phyloP scores from a whole-genome alignment of 768 basidiomycete genomes.

The Boletus rex-veris region DNA sequence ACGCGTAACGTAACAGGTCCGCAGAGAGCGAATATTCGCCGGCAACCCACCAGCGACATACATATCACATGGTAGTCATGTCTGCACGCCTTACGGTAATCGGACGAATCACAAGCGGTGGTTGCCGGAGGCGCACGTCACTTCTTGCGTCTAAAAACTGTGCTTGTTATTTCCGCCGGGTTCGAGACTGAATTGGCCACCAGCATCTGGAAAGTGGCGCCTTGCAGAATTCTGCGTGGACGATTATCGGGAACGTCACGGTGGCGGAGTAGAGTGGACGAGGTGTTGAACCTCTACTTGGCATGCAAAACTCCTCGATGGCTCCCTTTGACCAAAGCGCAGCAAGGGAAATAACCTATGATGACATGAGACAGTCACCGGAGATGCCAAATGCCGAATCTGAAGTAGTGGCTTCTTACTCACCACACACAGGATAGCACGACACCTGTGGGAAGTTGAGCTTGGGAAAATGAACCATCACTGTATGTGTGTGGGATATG shows the following conservation, averaged over 20 bases:
- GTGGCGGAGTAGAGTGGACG: neutral
- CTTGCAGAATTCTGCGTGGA: neutral
- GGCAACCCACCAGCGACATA: neutral
- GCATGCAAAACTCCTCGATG: too few relatives aligned
- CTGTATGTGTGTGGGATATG: too few relatives aligned
- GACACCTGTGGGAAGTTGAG: slow-evolving; percentile 5
- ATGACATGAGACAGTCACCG: too few relatives aligned
- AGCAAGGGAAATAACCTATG: too few relatives aligned
- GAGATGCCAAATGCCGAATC: slow-evolving; percentile 8
- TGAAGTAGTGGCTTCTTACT: slow-evolving; percentile 3
- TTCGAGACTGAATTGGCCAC: neutral
- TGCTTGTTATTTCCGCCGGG: neutral
- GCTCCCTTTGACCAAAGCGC: too few relatives aligned
- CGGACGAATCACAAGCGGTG: neutral
- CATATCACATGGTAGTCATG: neutral
- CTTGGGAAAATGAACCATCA: neutral
- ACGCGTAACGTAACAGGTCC: too few relatives aligned
- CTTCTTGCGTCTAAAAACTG: neutral
- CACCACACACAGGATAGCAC: neutral
- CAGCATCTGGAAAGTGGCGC: neutral
- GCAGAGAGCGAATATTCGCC: too few relatives aligned
- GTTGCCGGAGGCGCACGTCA: neutral
- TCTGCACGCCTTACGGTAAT: too few relatives aligned
- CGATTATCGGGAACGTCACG: neutral
- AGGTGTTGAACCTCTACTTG: neutral